A percentile compares a stretch with the other conserved stretches of the same genome.
These are phyloP conservation scores for Aspergillus udagawae DNA, from an alignment of 2,329 filamentous ascomycete species.

Conservation along the genomic window DNA sequence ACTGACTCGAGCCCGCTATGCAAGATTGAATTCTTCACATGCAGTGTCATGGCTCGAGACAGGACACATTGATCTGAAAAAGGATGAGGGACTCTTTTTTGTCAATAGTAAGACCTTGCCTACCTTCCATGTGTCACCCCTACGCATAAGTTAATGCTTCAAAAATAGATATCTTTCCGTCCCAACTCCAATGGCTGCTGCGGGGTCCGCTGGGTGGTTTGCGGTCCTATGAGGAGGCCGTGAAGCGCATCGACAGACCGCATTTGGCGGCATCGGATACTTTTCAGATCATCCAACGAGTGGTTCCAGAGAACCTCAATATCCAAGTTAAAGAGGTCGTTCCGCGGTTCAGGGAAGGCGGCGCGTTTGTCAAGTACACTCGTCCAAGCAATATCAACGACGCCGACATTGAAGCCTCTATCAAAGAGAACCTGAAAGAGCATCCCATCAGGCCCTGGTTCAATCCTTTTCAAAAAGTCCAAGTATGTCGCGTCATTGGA, in stretches of 20 bases:
- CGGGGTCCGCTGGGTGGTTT: constrained; percentile 48
- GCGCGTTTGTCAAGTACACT: constrained; percentile 84
- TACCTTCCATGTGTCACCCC: not conserved
- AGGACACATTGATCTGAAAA: constrained; percentile 73
- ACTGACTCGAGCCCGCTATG: not conserved
- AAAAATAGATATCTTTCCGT: constrained; percentile 70
- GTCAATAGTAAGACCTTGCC: constrained; percentile 65
- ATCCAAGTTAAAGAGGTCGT: constrained; percentile 76
- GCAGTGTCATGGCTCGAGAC: constrained; percentile 57
- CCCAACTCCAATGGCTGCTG: constrained; percentile 64
- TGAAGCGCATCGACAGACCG: constrained; percentile 51
- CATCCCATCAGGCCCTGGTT: constrained; percentile 83
- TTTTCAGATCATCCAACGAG: constrained; percentile 52
- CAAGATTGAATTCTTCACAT: constrained; percentile 24
- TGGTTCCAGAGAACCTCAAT: constrained; percentile 58
- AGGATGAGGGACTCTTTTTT: constrained; percentile 81
- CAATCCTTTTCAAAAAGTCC: constrained; percentile 71
- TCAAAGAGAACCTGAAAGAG: constrained; percentile 62
- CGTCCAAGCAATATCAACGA: constrained; percentile 47
- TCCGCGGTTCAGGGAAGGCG: constrained; percentile 83
- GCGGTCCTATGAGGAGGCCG: constrained; percentile 44
- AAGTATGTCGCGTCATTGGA: constrained; percentile 70
- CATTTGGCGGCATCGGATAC: constrained; percentile 54
- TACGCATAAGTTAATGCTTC: not conserved
- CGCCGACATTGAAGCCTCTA: constrained; percentile 55